Conservation (phyloP, 2,329 filamentous ascomycete species). For the Exophiala bonariae region DNA sequence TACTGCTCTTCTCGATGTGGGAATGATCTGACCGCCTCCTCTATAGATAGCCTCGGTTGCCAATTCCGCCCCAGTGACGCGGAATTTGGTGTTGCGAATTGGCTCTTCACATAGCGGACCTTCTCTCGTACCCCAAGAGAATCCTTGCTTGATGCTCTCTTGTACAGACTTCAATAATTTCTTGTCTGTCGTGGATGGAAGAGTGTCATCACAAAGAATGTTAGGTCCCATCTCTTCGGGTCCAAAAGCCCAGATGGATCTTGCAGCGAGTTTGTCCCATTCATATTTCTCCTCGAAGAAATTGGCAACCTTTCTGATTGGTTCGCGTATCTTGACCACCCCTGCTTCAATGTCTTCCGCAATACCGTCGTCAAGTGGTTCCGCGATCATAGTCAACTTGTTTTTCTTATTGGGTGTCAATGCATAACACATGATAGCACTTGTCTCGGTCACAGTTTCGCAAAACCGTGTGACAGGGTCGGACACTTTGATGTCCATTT, state of each 20-base stretch:
- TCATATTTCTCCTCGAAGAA: conserved; percentile 98
- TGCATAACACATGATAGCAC: conserved; percentile 95
- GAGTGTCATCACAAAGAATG: conserved; percentile 92
- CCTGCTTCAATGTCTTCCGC: conserved; percentile 92
- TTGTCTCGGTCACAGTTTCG: conserved; percentile 96
- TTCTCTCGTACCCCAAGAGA: conserved; percentile 94
- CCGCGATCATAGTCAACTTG: conserved; percentile 97
- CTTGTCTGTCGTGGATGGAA: conserved; percentile 92
- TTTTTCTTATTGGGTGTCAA: conserved; percentile 99
- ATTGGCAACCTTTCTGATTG: conserved; percentile 87
- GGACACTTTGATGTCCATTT: conserved; percentile 99
- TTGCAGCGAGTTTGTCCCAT: conserved; percentile 90
- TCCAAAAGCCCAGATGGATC: conserved; percentile 98
- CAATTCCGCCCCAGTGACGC: conserved; percentile 84
- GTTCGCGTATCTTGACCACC: conserved; percentile 86
- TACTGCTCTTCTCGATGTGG: conserved; percentile 85
- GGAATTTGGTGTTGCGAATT: conserved; percentile 97
- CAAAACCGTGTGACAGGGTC: conserved; percentile 97
- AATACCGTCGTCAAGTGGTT: conserved; percentile 92
- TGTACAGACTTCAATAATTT: conserved; percentile 82
- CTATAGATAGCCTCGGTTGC: conserved; percentile 90
- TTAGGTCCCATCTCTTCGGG: conserved; percentile 94
- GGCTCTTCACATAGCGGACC: conserved; percentile 97
- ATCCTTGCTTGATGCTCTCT: conserved; percentile 92
- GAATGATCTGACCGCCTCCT: conserved; percentile 95